Evolutionary conservation across 352 stramenopile genomes (phyloP), one percentile per base, ranked within the genome.

Genomic region (Phytopythium cucurbitacearum): DNA sequence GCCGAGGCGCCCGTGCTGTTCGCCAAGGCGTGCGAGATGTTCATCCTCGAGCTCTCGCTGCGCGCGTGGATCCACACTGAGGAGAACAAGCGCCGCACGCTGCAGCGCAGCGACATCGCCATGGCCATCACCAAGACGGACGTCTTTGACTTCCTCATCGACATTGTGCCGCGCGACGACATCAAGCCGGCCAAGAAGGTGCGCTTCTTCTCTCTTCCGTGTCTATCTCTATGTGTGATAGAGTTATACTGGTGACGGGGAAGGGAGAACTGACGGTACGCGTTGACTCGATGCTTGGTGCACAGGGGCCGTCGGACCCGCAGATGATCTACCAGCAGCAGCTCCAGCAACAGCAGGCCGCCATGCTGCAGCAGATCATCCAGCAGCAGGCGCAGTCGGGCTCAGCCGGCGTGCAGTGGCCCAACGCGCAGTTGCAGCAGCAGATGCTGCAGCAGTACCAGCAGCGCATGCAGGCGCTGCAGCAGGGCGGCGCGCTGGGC

Each of bases 1-100:
- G 87, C 87, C 0, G 91, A 98, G 52, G 91, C 91, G 32, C 91
- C 91, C 7, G 85, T 97, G 46, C 70, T 98, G 37, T 95, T 98
- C 54, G 89, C 91, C 56, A 98, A 97, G 69, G 91, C 91, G n/a
- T 97, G 89, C 59, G 91, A 97, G 60, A 95, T 98, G 69, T 98
- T 98, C 60, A 96, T 97, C 48, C 65, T 93, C 5, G 90, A 97
- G 67, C 66, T 98, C 42, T 95, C 80, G 55, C 61, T 96, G 53
- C 83, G 86, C 35, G 80, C 88, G 37, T 96, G 85, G 83, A 90
- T 88, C 68, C 80, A 96, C 72, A 96, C 89, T 34, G 89, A 96
- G 62, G 85, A 96, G 63, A 95, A 92, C 73, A 97, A 97, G 70
- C 80, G 91, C n/a, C 76, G 90, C 41, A 97, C 88, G 55, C 71